phyloP scores from a whole-genome alignment of 2,329 filamentous ascomycete genomes.

The Paradendryphiella salina region DNA sequence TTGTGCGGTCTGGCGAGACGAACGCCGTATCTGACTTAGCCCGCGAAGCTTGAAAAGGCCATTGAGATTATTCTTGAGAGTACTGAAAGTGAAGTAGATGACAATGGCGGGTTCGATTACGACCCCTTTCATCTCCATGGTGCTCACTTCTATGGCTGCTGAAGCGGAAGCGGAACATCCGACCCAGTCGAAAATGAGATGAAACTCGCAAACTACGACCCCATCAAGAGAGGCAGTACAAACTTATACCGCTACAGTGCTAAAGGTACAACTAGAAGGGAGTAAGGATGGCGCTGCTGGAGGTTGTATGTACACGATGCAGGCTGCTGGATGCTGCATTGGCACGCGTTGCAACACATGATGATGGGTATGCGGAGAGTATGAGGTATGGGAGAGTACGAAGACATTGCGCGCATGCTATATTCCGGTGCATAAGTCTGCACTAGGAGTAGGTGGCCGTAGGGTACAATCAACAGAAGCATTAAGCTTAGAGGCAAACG shows the following conservation, averaged over 20 bases:
- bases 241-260: conserved; percentile 60
- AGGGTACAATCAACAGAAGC: too few relatives aligned
- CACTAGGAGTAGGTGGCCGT: too few relatives aligned
- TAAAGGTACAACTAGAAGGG: conserved; percentile 47
- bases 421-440: conserved; percentile 33
- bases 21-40: conserved; percentile 57
- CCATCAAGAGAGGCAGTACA: conserved; percentile 54
- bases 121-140: conserved; percentile 63
- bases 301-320: conserved; percentile 56
- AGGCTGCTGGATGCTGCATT: conserved; percentile 66
- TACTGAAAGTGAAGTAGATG: conserved; percentile 22
- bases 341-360: conserved; percentile 62
- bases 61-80: conserved; percentile 58
- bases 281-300: conserved; percentile 65
- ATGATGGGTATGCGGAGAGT: conserved; percentile 58
- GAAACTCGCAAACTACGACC: conserved; percentile 42
- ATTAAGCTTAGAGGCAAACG: too few relatives aligned
- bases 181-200: conserved; percentile 55
- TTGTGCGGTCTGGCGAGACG: conserved; percentile 63
- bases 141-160: conserved; percentile 59
- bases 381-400: conserved; percentile 52
- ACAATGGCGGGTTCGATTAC: conserved; percentile 30
- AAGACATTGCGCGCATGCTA: conserved; percentile 45
- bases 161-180: conserved; percentile 59
- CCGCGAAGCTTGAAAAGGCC: conserved; percentile 60